These are phyloP conservation scores for Cornus florida DNA, from an alignment of 148 eudicot species.

Conservation along the genomic window DNA sequence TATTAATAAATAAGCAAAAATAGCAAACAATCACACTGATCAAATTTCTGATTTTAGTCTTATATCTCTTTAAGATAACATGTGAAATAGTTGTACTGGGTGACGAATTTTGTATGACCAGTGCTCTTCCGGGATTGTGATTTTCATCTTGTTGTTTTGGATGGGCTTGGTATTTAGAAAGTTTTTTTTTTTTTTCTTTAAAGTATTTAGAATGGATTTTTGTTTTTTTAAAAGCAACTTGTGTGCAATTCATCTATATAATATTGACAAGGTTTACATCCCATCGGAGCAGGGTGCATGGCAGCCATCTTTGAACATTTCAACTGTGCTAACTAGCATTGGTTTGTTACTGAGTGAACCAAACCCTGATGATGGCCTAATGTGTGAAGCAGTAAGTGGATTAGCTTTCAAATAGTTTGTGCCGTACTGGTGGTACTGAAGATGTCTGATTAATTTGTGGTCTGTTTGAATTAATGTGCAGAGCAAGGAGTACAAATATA, in stretches of 20 bases:
- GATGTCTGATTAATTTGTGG: not conserved
- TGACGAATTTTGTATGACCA: too few relatives aligned
- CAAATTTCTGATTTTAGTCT: not conserved
- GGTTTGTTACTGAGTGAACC: constrained; percentile 61
- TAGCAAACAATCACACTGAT: too few relatives aligned
- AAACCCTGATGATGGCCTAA: constrained; percentile 71
- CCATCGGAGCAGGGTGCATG: constrained; percentile 53
- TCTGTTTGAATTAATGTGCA: constrained; percentile 23
- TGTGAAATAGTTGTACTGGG: too few relatives aligned
- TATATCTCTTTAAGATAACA: not conserved
- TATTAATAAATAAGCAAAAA: too few relatives aligned
- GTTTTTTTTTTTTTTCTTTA: too few relatives aligned
- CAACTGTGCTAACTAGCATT: constrained; percentile 59
- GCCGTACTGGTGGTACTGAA: not conserved
- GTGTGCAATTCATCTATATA: not conserved
- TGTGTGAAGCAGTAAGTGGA: constrained; percentile 60
- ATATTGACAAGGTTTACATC: not conserved
- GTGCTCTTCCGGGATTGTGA: not conserved
- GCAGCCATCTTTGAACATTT: constrained; percentile 71
- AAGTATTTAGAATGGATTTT: too few relatives aligned
- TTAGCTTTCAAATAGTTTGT: not conserved
- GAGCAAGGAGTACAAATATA: constrained; percentile 64
- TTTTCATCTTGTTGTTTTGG: not conserved
- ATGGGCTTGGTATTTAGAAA: not conserved
- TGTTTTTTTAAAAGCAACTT: too few relatives aligned